Evolutionary conservation across 495 filamentous ascomycete genomes (phyloP), one percentile per base, ranked within the genome.

Genomic region (Talaromyces liani): DNA sequence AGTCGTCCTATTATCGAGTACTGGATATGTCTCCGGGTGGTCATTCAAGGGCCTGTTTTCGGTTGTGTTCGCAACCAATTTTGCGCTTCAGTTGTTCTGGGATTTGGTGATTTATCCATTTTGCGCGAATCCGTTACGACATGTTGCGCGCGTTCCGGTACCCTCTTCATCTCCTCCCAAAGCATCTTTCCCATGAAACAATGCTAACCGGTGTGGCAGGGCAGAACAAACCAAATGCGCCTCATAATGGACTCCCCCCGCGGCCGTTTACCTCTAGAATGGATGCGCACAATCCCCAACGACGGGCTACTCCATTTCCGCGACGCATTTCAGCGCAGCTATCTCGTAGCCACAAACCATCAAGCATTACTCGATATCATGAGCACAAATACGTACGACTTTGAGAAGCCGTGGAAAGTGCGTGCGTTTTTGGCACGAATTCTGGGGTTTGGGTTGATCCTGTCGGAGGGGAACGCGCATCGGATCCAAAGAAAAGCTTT

Each of bases 401-500:
- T 80, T 24, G 79, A 84, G 67, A 84, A 83, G 65, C 79, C 80
- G 6, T 70, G 73, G 64, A 73, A 73, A 12, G 71, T 70, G 24
- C 78, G 77, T 31, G 69, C 77, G 34, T 84, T 82, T 20, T 68
- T 97, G 10, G 86, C 86, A 20, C 81, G 84, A 0, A 79, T 96
- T 25, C 71, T 96, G 14, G 93, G 93, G 0, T 76, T 89, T 25
- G 92, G 93, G 0, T 68, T 97, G 6, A 80, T 96, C 24, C 75
- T 96, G 6, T 87, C 90, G 0, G 92, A 96, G 72, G 92, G 92
- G 27, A 85, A 89, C 6, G 88, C 87, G 61, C 91, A 96, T 75
- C 74, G 73, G 65, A 74, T 80, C 54, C 91, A 95, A 75, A 82
- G 93, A 12, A 89, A 85, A 65, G 85, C 87, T 39, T 75, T 96